Conservation (phyloP, 2,329 filamentous ascomycete genomes). For the Xylariaceae sp. region DNA sequence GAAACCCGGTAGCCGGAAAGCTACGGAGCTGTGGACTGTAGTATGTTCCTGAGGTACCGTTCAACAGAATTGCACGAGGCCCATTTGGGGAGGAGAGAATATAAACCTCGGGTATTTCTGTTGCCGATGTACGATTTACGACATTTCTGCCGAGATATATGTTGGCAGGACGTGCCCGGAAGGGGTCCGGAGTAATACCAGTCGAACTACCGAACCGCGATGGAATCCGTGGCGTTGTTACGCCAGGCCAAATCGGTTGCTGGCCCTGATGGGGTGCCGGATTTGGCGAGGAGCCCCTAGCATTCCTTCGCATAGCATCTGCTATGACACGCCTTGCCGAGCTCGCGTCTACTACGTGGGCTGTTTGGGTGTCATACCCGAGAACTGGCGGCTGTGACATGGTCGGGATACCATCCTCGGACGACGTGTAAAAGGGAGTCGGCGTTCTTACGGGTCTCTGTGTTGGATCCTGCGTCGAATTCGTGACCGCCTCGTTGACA, state of each 20-base stretch:
- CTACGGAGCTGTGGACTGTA: slow-evolving; percentile 39
- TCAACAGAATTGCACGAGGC: slow-evolving; percentile 53
- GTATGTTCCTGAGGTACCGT: slow-evolving; percentile 45
- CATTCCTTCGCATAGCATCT: slow-evolving; percentile 47
- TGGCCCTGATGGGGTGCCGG: slow-evolving; percentile 31
- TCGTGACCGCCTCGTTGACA: slow-evolving; percentile 39
- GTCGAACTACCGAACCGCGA: slow-evolving; percentile 42
- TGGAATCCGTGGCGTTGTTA: slow-evolving; percentile 38
- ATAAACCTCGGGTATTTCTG: slow-evolving; percentile 47
- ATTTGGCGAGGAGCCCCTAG: slow-evolving; percentile 42
- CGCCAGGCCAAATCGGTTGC: slow-evolving; percentile 38
- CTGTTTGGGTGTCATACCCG: slow-evolving; percentile 41
- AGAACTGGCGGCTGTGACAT: slow-evolving; percentile 33
- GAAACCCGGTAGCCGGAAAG: slow-evolving; percentile 13
- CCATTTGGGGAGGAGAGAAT: slow-evolving; percentile 56
- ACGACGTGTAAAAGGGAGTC: slow-evolving; percentile 22
- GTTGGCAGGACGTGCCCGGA: slow-evolving; percentile 26
- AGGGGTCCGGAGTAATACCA: not conserved
- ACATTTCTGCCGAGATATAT: slow-evolving; percentile 19
- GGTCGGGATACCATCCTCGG: slow-evolving; percentile 16
- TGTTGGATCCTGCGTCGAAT: slow-evolving; percentile 14
- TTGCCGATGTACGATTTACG: slow-evolving; percentile 23
- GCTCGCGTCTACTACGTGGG: slow-evolving; percentile 41
- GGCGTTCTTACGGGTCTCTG: slow-evolving; percentile 20
- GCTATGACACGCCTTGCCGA: slow-evolving; percentile 41